Base-by-base conservation (phyloP, 2,329 filamentous ascomycete genomes). In the Leptosphaerulina australis region DNA sequence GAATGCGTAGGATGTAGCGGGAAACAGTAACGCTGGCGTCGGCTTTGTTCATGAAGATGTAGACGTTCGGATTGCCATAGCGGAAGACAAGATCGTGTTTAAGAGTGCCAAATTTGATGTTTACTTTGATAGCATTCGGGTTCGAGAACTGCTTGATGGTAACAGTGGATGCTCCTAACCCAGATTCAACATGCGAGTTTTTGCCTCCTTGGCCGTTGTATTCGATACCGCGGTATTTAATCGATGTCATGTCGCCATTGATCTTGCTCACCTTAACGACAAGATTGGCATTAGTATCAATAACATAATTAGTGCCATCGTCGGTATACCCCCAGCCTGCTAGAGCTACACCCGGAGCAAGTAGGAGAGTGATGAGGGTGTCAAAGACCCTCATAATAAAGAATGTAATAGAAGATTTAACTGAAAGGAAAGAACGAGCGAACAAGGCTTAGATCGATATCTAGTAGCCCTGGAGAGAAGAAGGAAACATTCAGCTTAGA, bases 191-290 rank as follows among this genome's bases (percentile, higher is more conserved):
- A 40, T 85, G 82, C 17, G 78, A 80, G 38, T 76, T 76, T 34
- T 54, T 64, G 11, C 60, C 62, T n/a, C 26, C 44, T 31, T 76
- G 76, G 39, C 72, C 68, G 8, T 68, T 60, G 61, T 83, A 81
- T 63, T 86, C 81, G 22, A 75, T 74, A 45, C 81, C 81, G 20
- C 80, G 78, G 64, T 78, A 86, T 47, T 78, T 79, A 66, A 86
- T 82, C 1, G 83, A 86, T 24, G 78, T 84, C 68, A 86, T 82
- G 59, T 86, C 83, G 53, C 83, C 85, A 65, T 75, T 84, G 14
- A 74, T 75, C 53, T 78, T 63, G 57, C 59, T 64, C 45, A 67
- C 62, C 9, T 61, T 62, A 33, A 68, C 63, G 15, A 68, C 46
- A 3, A 68, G 58, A 5, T 63, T 63, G 5, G 62, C 60, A 15